These are phyloP conservation scores for Kalaharituber pfeilii DNA, from an alignment of 2,329 filamentous ascomycete species.

Conservation along the genomic window DNA sequence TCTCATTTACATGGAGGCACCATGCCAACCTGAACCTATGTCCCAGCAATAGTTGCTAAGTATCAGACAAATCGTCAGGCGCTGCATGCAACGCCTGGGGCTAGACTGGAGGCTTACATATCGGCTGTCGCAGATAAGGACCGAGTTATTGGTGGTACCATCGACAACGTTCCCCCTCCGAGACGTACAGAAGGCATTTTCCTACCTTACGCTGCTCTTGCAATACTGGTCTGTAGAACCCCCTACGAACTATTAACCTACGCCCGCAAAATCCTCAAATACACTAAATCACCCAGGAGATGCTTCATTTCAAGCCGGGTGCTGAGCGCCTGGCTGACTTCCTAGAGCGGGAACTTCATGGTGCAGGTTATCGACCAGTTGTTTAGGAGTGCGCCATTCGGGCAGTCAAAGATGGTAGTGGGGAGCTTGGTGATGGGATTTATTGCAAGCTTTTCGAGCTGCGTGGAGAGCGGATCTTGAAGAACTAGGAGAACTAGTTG, in stretches of 20 bases:
- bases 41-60: conserved; percentile 17
- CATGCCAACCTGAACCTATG: no score
- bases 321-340: conserved; percentile 55
- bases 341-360: conserved; percentile 53
- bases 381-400: conserved; percentile 52
- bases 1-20: no score
- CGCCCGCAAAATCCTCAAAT: conserved; percentile 62
- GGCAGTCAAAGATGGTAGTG: conserved; percentile 58
- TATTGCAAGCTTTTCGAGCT: conserved; percentile 63
- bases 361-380: conserved; percentile 48
- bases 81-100: conserved; percentile 47
- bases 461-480: conserved; percentile 28
- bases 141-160: conserved; percentile 49
- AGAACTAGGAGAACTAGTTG: no score
- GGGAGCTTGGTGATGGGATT: conserved; percentile 64
- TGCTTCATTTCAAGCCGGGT: conserved; percentile 55
- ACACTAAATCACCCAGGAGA: conserved; percentile 52
- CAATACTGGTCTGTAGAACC: no score
- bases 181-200: conserved; percentile 15
- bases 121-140: conserved; percentile 43
- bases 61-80: conserved; percentile 58
- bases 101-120: conserved; percentile 57
- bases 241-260: conserved; percentile 57
- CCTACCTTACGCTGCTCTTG: conserved; percentile 1
- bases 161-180: conserved; percentile 37